Evolutionary conservation across 345 rosid species (phyloP), one percentile per base, ranked within the genome.

Genomic region (Diplotaxis tenuifolia): DNA sequence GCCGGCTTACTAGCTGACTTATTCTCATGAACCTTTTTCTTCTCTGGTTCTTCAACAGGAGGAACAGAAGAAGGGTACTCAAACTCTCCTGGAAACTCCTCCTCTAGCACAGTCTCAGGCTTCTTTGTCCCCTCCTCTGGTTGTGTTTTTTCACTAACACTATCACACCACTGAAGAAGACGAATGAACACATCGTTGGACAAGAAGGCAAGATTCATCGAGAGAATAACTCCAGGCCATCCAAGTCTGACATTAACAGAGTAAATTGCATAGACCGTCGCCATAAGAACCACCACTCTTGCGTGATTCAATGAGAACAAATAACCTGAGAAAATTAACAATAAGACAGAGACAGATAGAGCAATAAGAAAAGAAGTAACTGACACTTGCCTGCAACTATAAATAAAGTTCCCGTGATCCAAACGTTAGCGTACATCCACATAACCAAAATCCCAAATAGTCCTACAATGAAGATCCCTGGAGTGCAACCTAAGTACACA

Each of bases 381-480:
- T 9, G 29, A 70, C 47, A 77, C 85, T 79, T 90, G 89, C 99
- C 99, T 90, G 94, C 99, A 68, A 96, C 85, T 74, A 92, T 80
- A 84, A 92, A 90, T 72, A 96, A 82, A 36, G 93, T 82, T 76
- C 98, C 98, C 3, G 97, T 86, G 81, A 96, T 90, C 98, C 98
- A 96, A 81, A 92, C 86, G 91, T 90, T 96, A 72, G 99, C 99
- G 70, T 82, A 89, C 97, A 92, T 92, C 99, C 99, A 92, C 63
- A 96, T 77, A 80, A 90, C 79, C 78, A 92, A 80, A 78, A 92
- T 96, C 25, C 90, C 88, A 78, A 89, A 90, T 19, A 90, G 76
- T 27, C 99, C 99, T 53, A 86, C 94, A 28, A 96, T 90, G 77
- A 89, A 96, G 70, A 96, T 88, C 23, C 99, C 99, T 64, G 99